These are phyloP conservation scores for Cornus kousa DNA, from an alignment of 148 eudicot species.

Conservation along the genomic window DNA sequence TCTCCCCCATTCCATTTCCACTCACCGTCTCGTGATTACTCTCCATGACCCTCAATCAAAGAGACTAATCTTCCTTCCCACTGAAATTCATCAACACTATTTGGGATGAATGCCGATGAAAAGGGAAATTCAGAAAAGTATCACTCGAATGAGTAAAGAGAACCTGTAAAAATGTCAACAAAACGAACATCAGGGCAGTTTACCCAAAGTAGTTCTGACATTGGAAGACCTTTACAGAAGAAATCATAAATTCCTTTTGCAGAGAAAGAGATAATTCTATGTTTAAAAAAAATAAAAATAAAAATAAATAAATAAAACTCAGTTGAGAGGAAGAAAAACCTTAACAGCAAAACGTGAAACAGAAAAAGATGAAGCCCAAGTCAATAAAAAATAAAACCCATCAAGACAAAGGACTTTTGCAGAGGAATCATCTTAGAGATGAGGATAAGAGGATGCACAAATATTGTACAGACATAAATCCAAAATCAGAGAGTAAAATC, in stretches of 20 bases:
- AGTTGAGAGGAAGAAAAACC: not conserved
- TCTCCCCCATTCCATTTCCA: conserved; percentile 40
- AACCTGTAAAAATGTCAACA: conserved; percentile 23
- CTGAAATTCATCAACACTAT: conserved; percentile 12
- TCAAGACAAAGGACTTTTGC: not conserved
- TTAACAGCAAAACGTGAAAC: not conserved
- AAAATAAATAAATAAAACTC: not conserved
- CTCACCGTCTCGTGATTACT: conserved; percentile 26
- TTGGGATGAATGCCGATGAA: not conserved
- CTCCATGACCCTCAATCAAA: conserved; percentile 31
- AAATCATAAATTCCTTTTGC: conserved; percentile 1
- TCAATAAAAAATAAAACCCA: not conserved
- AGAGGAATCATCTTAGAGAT: not conserved
- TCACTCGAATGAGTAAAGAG: conserved; percentile 6
- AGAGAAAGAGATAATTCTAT: not conserved
- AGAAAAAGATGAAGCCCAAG: not conserved
- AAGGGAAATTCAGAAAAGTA: not conserved
- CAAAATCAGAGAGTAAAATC: not conserved
- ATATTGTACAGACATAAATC: not conserved
- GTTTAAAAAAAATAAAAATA: not conserved
- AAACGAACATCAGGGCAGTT: conserved; percentile 12
- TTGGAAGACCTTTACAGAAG: not conserved
- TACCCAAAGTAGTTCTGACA: not conserved
- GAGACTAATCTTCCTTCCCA: conserved; percentile 13
- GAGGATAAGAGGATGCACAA: not conserved